phyloP scores from a whole-genome alignment of 305 asterid species.

The Fraxinus floribunda region DNA sequence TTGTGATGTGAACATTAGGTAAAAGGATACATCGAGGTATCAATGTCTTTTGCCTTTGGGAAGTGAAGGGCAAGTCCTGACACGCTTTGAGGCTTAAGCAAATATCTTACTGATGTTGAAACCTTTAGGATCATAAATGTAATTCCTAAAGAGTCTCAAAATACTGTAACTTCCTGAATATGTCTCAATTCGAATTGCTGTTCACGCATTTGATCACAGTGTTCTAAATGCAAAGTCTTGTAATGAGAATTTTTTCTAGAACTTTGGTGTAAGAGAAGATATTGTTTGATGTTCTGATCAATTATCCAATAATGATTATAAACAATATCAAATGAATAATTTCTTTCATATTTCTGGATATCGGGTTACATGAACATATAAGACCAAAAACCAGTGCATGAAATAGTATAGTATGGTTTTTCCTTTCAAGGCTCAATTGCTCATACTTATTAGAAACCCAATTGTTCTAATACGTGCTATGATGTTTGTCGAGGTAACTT shows the following conservation, averaged over 20 bases:
- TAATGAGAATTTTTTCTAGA: not conserved
- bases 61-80: not conserved
- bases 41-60: not conserved
- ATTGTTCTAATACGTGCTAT: not conserved
- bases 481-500: not conserved
- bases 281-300: conserved; percentile 1
- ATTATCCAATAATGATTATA: not conserved
- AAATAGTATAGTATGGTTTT: conserved; percentile 4
- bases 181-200: not conserved
- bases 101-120: not conserved
- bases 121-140: not conserved
- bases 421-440: not conserved
- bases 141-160: not conserved
- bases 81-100: not conserved
- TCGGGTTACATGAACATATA: not conserved
- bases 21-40: not conserved
- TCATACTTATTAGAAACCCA: not conserved
- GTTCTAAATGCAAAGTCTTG: not conserved
- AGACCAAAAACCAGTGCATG: not conserved
- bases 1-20: not conserved
- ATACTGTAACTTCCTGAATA: not conserved
- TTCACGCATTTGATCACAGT: not conserved
- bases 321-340: not conserved
- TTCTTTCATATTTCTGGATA: not conserved
- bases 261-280: not conserved